These are phyloP conservation scores for Albizia julibrissin DNA, from an alignment of 306 rosid species.

Conservation along the genomic window DNA sequence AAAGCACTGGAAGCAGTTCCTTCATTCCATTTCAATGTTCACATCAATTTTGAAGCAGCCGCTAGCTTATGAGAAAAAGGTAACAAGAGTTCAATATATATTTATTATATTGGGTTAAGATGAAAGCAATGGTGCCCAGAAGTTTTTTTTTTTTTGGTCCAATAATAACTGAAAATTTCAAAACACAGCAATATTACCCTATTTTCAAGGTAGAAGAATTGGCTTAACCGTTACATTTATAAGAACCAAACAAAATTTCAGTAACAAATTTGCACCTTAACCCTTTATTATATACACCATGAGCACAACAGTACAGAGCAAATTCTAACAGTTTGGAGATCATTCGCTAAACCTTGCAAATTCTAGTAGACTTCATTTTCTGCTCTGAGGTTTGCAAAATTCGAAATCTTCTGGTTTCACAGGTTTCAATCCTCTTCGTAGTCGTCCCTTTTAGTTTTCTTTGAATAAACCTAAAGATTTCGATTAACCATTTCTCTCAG, in stretches of 20 bases:
- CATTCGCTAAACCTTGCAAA: no score
- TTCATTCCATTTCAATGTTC: neutral
- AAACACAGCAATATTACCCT: no score
- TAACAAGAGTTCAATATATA: neutral
- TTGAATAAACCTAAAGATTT: neutral
- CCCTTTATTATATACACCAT: neutral
- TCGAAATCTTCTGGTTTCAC: neutral
- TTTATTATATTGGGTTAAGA: no score
- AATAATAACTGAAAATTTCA: no score
- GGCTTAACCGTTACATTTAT: no score
- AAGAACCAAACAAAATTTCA: no score
- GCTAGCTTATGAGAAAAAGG: slow-evolving; percentile 7
- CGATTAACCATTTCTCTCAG: neutral
- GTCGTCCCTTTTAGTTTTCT: neutral
- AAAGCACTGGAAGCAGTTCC: neutral
- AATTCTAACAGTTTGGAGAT: neutral
- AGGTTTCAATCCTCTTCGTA: neutral
- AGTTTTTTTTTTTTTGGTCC: no score
- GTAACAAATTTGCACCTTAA: no score
- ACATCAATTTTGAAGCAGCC: neutral
- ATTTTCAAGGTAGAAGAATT: no score
- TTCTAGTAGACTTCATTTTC: neutral
- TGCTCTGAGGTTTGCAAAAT: neutral
- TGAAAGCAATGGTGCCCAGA: no score
- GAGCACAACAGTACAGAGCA: neutral